A percentile compares a stretch with the other conserved stretches of the same genome.
Conservation (phyloP, 306 rosid genomes). For the Casuarina equisetifolia region DNA sequence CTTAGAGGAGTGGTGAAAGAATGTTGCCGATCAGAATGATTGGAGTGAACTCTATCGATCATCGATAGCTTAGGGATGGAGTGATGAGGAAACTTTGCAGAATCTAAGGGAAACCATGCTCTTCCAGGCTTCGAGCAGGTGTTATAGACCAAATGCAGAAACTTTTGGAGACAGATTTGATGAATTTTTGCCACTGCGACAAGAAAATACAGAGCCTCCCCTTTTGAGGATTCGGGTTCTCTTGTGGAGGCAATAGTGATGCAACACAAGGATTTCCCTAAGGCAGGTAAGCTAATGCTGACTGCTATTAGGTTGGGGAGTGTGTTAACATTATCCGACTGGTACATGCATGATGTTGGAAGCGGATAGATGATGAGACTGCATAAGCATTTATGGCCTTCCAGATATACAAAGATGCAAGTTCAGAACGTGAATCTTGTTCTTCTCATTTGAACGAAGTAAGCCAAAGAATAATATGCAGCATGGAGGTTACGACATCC, state of each 20-base stretch:
- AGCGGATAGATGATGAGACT: no score
- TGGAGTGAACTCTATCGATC: conserved; percentile 68
- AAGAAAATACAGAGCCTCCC: conserved; percentile 50
- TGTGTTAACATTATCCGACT: no score
- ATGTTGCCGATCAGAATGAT: conserved; percentile 70
- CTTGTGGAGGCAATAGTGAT: conserved; percentile 79
- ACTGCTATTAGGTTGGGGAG: conserved; percentile 82
- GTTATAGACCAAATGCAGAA: conserved; percentile 69
- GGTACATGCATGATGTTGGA: no score
- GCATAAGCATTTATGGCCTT: no score
- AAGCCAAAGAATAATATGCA: no score
- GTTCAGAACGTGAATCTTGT: no score
- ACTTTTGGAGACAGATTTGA: conserved; percentile 82
- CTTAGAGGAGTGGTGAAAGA: conserved; percentile 90
- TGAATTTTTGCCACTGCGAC: conserved; percentile 66
- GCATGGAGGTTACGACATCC: no score
- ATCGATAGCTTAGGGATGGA: conserved; percentile 73
- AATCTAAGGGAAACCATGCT: conserved; percentile 56
- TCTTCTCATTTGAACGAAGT: no score
- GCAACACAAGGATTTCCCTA: conserved; percentile 83
- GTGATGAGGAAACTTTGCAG: conserved; percentile 69
- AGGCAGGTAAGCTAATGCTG: conserved; percentile 91
- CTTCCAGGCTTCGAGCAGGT: conserved; percentile 77
- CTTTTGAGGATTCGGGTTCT: conserved; percentile 34
- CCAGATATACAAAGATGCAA: no score